Evolutionary conservation across 2,329 filamentous ascomycete species (phyloP), one percentile per base, ranked within the genome.

Genomic region (Metarhizium sp.): DNA sequence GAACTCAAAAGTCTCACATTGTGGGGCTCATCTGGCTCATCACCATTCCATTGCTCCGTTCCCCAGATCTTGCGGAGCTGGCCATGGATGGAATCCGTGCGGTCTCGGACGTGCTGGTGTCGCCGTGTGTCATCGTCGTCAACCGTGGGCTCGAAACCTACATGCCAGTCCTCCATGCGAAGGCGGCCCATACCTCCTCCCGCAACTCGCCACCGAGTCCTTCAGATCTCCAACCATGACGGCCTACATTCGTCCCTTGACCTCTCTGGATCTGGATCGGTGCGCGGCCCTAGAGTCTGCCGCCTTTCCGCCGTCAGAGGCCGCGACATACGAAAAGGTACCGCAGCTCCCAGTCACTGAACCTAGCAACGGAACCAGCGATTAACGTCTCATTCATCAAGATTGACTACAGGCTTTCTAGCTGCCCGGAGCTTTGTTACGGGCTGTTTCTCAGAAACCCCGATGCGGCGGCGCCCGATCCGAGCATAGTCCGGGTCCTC

Each of bases 381-480:
- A 20, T 1, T 61, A 52, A 59, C 46, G n/a, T 8, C 0, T 6
- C 6, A 13, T 42, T 25, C 18, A 8, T 30, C 6, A 32, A 67
- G 66, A 68, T 68, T 36, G 66, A 67, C 40, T 68, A 68, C 38
- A 60, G 66, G 8, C 52, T 68, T 8, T 58, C 59, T 0, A 60
- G 62, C 4, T 67, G 62, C 8, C 63, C 66, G 0, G 63, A 66
- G n/a, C 51, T 67, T 29, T 68, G 65, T 5, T 56, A 60, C 4
- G 66, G 66, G 0, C 54, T 68, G 0, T 68, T 68, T 18, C 47
- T 60, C 0, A 54, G 57, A 0, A 54, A 55, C 20, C 0, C 51
- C 4, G 51, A 36, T 38, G 29, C 11, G 55, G 50, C 29, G 4
- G 20, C 16, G 53, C n/a, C 8, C 34, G 55, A 1, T 57, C 57